Percentiles rank a stretch among this genome's conserved stretches.
Evolutionary conservation across 2,329 filamentous ascomycete genomes (phyloP).

Genomic region (Alternaria atra): DNA sequence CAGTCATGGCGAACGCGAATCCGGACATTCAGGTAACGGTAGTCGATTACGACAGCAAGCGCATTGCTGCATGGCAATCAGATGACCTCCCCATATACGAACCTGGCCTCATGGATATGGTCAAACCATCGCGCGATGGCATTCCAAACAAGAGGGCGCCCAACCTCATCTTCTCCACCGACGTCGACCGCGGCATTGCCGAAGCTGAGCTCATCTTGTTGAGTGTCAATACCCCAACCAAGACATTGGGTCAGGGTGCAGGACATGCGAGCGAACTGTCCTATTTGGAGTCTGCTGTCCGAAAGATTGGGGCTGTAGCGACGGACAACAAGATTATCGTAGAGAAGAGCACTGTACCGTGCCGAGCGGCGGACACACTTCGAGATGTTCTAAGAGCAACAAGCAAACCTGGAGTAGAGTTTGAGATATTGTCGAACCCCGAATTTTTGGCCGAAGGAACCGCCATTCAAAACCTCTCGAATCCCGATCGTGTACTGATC

Average conservation of each 20-base stretch:
- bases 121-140: conserved; percentile 67
- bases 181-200: conserved; percentile 68
- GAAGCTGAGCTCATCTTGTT: conserved; percentile 79
- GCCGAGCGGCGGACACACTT: conserved; percentile 75
- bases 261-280: conserved; percentile 77
- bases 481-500: conserved; percentile 78
- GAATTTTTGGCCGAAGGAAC: conserved; percentile 84
- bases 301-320: conserved; percentile 72
- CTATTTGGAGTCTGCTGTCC: conserved; percentile 74
- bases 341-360: conserved; percentile 84
- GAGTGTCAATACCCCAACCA: conserved; percentile 82
- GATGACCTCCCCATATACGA: conserved; percentile 78
- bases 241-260: conserved; percentile 72
- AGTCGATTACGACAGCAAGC: conserved; percentile 72
- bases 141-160: conserved; percentile 55
- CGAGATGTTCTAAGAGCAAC: conserved; percentile 67
- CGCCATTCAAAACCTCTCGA: conserved; percentile 74
- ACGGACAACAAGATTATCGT: conserved; percentile 76
- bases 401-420: conserved; percentile 51
- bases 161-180: conserved; percentile 78
- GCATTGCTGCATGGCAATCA: conserved; percentile 78
- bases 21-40: conserved; percentile 75
- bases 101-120: conserved; percentile 73
- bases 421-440: conserved; percentile 82
- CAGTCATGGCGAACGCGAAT: conserved; percentile 77